Evolutionary conservation across 2,329 filamentous ascomycete genomes (phyloP), one percentile per base, ranked within the genome.

Genomic region (Xylariales sp.): DNA sequence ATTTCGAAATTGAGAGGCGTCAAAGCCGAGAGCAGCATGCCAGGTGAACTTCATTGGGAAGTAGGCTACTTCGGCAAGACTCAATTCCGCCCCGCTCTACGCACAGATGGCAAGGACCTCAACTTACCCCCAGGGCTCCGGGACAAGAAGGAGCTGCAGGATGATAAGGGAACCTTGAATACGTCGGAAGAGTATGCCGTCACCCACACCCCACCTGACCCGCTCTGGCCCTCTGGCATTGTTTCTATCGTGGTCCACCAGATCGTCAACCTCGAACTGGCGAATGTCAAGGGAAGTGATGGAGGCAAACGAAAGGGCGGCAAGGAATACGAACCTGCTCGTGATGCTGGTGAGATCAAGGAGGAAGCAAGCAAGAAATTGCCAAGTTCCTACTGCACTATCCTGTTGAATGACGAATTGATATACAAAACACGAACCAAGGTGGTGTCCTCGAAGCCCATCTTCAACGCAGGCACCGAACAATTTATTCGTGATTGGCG

Each of bases 401-500:
- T 98, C 38, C 65, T 93, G 10, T 72, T 86, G 60, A 96, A 96
- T 49, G 91, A 97, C 53, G 81, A 94, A 52, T 64, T 95, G 49
- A 77, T 89, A 14, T 97, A 96, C 69, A 89, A 91, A 55, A 97
- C 91, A n/a, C 80, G 93, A 54, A 80, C 88, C 24, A 97, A 98
- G 69, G 90, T 90, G 4, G 85, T 95, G 6, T 94, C 86, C 24
- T 94, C 88, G 37, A 90, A 94, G 59, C 93, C 93, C 2, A 96
- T 97, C 47, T 97, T 95, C 74, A 96, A 97, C 51, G 90, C 93
- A 4, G 91, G 91, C 42, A 96, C 90, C 0, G 93, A 98, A 56
- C 79, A 85, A 11, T 97, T 97, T 52, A 69, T 97, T 20, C 83
- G 91, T 16, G 91, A 98, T 56, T 98, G 93, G 93, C 77, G 88